Conservation (phyloP, 306 rosid species). For the Prunus persica region DNA sequence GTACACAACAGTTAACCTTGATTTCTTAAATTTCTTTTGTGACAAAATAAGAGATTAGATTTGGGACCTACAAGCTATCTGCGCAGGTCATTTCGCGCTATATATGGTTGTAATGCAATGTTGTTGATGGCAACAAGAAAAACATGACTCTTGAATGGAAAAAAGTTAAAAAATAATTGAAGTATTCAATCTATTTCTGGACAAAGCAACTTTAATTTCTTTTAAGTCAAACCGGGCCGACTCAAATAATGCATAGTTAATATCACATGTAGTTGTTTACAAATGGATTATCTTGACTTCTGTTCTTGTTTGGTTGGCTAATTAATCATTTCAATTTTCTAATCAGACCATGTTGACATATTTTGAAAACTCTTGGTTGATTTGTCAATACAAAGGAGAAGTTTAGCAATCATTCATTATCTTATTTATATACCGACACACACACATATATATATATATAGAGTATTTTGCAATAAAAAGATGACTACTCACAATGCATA, state of each 20-base stretch:
- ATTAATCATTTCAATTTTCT: constrained; percentile 24
- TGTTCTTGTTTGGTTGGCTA: constrained; percentile 28
- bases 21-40: too few species aligned
- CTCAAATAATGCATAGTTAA: constrained; percentile 26
- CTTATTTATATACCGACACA: background rate
- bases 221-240: constrained; percentile 39
- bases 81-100: background rate
- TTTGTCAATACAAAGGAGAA: constrained; percentile 41
- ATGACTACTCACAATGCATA: background rate
- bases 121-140: background rate
- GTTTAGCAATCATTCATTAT: constrained; percentile 7
- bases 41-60: background rate
- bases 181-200: background rate
- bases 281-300: constrained; percentile 49
- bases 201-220: constrained; percentile 7
- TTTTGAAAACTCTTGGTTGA: constrained; percentile 33
- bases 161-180: constrained; percentile 7
- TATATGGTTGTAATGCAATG: background rate
- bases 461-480: background rate
- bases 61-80: background rate
- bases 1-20: too few species aligned
- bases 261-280: constrained; percentile 40
- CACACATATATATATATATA: too few species aligned
- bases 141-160: background rate
- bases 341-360: constrained; percentile 30